These are phyloP conservation scores for Fusarium sp. DNA, from an alignment of 2,329 filamentous ascomycete genomes.

Conservation along the genomic window DNA sequence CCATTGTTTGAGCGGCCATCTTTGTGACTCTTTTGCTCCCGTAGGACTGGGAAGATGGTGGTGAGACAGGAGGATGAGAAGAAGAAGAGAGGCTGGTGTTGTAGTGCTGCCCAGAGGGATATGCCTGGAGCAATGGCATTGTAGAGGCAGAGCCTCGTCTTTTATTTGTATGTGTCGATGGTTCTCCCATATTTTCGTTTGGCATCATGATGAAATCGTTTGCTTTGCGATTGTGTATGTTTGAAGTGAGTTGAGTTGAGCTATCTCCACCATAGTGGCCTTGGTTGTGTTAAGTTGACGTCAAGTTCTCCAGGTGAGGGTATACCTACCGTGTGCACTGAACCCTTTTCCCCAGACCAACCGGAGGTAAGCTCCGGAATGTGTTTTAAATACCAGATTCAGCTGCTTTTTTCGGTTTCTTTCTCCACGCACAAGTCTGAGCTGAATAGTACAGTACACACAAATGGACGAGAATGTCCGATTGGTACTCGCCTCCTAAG, in stretches of 20 bases:
- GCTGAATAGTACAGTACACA: neutral
- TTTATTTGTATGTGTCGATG: slow-evolving; percentile 8
- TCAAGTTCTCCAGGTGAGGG: slow-evolving; percentile 25
- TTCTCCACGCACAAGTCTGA: slow-evolving; percentile 3
- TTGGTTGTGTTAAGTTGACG: slow-evolving; percentile 27
- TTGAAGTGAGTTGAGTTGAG: neutral
- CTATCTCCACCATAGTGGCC: slow-evolving; percentile 5
- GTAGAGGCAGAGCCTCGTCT: neutral
- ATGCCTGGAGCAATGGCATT: neutral
- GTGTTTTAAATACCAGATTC: neutral
- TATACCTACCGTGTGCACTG: slow-evolving; percentile 7
- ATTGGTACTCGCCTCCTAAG: neutral
- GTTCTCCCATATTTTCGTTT: neutral
- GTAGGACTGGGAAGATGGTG: neutral
- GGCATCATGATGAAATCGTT: slow-evolving; percentile 10
- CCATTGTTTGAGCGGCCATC: neutral
- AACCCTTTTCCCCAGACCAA: slow-evolving; percentile 9
- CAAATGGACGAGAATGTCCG: neutral
- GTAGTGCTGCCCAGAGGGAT: neutral
- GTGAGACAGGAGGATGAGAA: neutral
- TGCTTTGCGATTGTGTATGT: neutral
- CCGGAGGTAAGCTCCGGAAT: slow-evolving; percentile 31
- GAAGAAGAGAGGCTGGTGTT: neutral
- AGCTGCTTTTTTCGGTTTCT: neutral
- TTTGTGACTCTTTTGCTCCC: neutral